These are phyloP conservation scores for Hyaloscypha variabilis DNA, from an alignment of 495 filamentous ascomycete genomes.

Conservation along the genomic window DNA sequence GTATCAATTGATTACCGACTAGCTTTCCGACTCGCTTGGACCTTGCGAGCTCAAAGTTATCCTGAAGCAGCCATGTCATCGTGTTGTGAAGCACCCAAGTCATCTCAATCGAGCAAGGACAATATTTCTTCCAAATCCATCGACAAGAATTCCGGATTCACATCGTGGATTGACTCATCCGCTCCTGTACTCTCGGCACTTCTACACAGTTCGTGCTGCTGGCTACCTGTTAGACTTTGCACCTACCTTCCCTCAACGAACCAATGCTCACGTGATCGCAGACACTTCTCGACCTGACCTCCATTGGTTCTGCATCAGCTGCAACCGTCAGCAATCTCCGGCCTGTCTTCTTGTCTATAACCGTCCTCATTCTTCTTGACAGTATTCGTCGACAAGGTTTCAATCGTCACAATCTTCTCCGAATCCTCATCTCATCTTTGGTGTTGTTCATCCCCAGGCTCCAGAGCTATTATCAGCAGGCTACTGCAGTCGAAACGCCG, in stretches of 20 bases:
- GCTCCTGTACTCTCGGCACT: not conserved
- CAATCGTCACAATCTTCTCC: constrained; percentile 3
- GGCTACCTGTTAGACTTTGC: not conserved
- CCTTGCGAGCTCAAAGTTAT: too few species aligned
- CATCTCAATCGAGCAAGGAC: not conserved
- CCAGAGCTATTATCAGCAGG: not conserved
- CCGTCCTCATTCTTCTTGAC: constrained; percentile 3
- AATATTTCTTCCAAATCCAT: not conserved
- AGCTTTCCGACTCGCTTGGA: too few species aligned
- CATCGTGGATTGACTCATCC: not conserved
- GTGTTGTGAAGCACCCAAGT: constrained; percentile 3
- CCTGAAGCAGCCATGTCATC: constrained; percentile 5
- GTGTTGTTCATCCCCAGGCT: not conserved
- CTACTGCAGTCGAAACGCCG: not conserved
- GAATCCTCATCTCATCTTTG: not conserved
- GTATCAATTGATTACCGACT: too few species aligned
- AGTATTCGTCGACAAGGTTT: constrained; percentile 4
- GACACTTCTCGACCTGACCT: constrained; percentile 5
- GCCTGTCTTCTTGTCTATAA: not conserved
- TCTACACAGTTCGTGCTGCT: constrained; percentile 6
- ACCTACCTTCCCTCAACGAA: not conserved
- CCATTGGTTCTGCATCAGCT: constrained; percentile 2
- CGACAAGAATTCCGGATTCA: not conserved
- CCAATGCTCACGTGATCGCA: not conserved
- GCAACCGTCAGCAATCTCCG: constrained; percentile 5